Base-by-base conservation (phyloP, 441 rosid species). In the Populus hybrid region DNA sequence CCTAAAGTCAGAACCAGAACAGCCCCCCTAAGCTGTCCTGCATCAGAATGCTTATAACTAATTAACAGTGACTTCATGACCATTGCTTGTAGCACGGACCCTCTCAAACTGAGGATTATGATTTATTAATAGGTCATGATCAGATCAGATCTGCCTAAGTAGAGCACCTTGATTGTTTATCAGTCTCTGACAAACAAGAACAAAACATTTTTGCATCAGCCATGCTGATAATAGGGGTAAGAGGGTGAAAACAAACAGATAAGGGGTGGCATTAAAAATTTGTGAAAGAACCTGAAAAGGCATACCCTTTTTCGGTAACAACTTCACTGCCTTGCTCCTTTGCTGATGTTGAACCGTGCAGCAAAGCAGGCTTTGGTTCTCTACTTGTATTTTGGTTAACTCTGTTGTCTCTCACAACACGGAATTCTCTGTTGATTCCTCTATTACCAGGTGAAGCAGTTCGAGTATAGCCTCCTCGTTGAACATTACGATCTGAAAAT, bases 361-460 rank as follows among this genome's bases (percentile, higher is more conserved):
- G 81, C 35, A 79, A 74, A 65, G 85, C 80, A 82, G 89, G 86
- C 74, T 87, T 86, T 63, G 50, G 64, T 73, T 91, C 94, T 77
- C 67, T 79, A 81, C 71, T 80, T 68, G 79, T 74, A 82, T 82
- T 86, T 28, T 75, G 83, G 72, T 81, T 91, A 75, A 88, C 84
- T 83, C 97, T 90, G 83, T 93, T 93, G 86, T 95, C 97, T 76
- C 90, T 88, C 76, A 92, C 94, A 79, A 92, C 86, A 57, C 96
- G 98, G 81, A 93, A 95, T 87, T 89, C 91, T 85, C 87, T 87
- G 83, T 40, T 91, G 68, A 84, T 46, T 78, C 92, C 86, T 83
- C 86, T 89, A 82, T 82, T 86, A 76, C 89, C 88, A 77, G 91
- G 86, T 21, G 83, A 67, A 82, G 82, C n/a, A 76, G 79, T 78